Base-by-base conservation (phyloP, 2,329 filamentous ascomycete species). In the Pseudocercospora crystallina region DNA sequence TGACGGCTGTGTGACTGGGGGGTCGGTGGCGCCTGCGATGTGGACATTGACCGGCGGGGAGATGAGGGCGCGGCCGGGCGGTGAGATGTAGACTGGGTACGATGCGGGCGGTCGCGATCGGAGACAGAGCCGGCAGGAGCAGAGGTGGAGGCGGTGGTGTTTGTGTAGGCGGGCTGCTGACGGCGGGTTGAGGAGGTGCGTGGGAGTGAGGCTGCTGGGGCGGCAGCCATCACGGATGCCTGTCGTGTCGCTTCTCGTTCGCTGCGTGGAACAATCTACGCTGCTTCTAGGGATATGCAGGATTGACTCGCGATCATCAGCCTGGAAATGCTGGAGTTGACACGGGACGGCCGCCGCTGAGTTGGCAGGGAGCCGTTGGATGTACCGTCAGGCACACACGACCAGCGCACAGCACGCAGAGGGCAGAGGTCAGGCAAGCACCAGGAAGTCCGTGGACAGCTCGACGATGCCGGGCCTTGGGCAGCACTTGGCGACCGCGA, bases 111-210 rank as follows among this genome's bases (percentile, higher is more conserved):
- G 44, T 73, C 72, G 54, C 73, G 73, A 47, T 72, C 70, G 73
- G 42, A 17, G 14, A 17, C 36, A 26, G 20, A 26, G 7, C 20
- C 20, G 42, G 42, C 31, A n/a, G 39, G 29, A 12, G 39, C 5
- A 9, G 39, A 32, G 13, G 42, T 31, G 42, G 31, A 26, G 32
- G 32, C 26, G 42, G 42, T 11, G 32, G 46, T 37, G 38, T 15
- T 17, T 14, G 32, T 33, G 47, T 49, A 34, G 14, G 47, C 37
- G n/a, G 48, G 32, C 51, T 74, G 70, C 45, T 73, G 72, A 54
- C 73, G 72, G 43, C 71, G 69, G 73, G 70, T 71, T 43, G 76
- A 77, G 54, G 75, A 72, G 61, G 73, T 78, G 64, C 76, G 76
- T 54, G 72, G 70, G 54, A 79, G 65, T 48, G 73, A 66, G 20